Base-by-base conservation (phyloP, 1,284 basidiomycete genomes). In the Boletus albobrunnescens region DNA sequence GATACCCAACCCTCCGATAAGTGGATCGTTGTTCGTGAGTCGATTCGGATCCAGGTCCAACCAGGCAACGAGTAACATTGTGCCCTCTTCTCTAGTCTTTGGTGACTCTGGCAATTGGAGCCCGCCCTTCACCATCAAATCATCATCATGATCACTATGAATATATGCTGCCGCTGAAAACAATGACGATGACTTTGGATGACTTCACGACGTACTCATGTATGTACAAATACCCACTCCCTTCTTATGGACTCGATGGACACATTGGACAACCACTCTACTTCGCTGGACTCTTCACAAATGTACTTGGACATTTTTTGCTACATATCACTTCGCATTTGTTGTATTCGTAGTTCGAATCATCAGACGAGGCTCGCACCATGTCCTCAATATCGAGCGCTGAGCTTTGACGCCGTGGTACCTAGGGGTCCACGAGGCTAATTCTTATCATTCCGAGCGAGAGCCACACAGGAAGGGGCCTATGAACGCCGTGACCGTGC, bases 381-480 rank as follows among this genome's bases (percentile, higher is more conserved):
- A 30, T 30, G 11, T 14, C 7, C 12, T n/a, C 14, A 30, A 32
- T 32, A 8, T 28, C 6, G 14, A n/a, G n/a, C n/a, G n/a, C n/a
- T n/a, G n/a, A n/a, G 28, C 1, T 12, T 14, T 13, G 27, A 4
- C 6, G 14, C 13, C 28, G 14, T n/a, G n/a, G n/a, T n/a, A 1
- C 28, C 28, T 12, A 7, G 28, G 6, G 7, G 13, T 14, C 13
- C 14, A n/a, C 11, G 10, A 30, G 28, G 13, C n/a, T n/a, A n/a
- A 28, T 14, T 13, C 28, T 0, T n/a, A 30, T 67, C 72, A 19
- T 74, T 94, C 33, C 79, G 93, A 20, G 77, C 79, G 44, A 75
- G 76, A 50, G 92, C 91, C 6, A 82, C 81, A 44, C 73, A 76
- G 43, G 86, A 87, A 63, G 86, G 85, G 36, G 88, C 87, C 3